Base-by-base conservation (phyloP, 2,329 filamentous ascomycete species). In the Trichoderma harzianum region DNA sequence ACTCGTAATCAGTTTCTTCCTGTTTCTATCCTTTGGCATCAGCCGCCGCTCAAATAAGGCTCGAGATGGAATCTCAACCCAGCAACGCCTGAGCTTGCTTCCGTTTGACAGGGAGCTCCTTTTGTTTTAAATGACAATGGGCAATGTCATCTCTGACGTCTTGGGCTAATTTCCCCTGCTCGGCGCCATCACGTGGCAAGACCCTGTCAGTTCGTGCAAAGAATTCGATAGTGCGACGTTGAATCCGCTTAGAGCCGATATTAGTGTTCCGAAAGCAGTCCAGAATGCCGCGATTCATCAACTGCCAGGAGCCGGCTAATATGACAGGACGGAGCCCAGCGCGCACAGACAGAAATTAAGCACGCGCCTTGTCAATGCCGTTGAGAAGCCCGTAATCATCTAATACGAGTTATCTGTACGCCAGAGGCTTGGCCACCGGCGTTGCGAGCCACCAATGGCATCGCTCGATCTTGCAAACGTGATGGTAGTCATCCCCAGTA, bases 151-250 rank as follows among this genome's bases (percentile, higher is more conserved):
- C 36, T 69, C 55, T 61, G 36, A 60, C 36, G 57, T 61, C 36
- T 69, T 26, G 18, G 18, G 43, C 14, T 61, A 60, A 69, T 69
- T 51, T 57, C 57, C 55, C 66, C 21, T 34, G 26, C 36, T 61
- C 66, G 28, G 66, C 36, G 36, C 55, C 21, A 69, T 69, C 66
- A 69, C 66, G 66, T 69, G 55, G 66, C 66, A 2, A 34, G 5
- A 69, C 55, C 66, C 66, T 69, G 66, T 60, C 39, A 32, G 36
- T 69, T 69, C 57, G 28, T 61, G 66, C 66, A 61, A 28, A 47
- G 32, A 18, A 61, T 61, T 69, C 66, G 55, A 69, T 69, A 69
- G 66, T 69, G 66, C 55, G 66, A 61, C 55, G 55, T 51, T 60
- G 65, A 60, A 34, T 60, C 65, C 65, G 65, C 65, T 69, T 68